Evolutionary conservation across 192 early-diverging fungal genomes (phyloP), one percentile per base, ranked within the genome.

Genomic region (Gigaspora rosea): DNA sequence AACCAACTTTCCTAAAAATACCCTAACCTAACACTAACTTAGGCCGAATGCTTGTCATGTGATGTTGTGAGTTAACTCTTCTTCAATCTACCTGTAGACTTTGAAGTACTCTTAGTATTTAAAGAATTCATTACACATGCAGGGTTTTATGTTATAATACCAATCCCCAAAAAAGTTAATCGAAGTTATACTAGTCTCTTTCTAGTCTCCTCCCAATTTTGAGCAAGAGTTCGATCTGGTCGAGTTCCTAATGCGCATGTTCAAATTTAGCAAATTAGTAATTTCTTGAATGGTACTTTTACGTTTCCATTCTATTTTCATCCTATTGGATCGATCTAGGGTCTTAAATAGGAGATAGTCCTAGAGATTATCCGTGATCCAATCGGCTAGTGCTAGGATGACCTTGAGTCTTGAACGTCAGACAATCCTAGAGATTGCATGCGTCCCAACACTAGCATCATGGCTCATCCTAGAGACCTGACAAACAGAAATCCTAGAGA

Each of bases 401-500:
- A 32, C 74, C 48, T 65, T 48, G 62, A 76, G 74, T 22, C 74
- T 76, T 76, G 74, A 76, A 64, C 74, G 48, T 76, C 74, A 66
- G 62, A 66, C 1, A 66, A 63, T 62, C 74, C 48, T 65, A 57
- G 62, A 76, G 74, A 20, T 76, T 22, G 48, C 46, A 27, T 66
- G 74, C 48, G 61, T 51, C 74, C 61, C 46, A 76, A 47, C 47
- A 76, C 74, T 76, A 66, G 61, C 74, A 67, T 76, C 63, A 32
- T 76, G 47, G 74, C 74, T 76, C 59, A 41, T 33, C 74, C 48
- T 65, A 76, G 35, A 76, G 74, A 66, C 74, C 68, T 76, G 74
- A 76, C 67, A 48, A 50, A 50, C 59, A 66, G 64, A 57, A n/a
- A 76, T 62, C 74, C 41, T 63, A 47, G 57, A 76, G 74, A n/a